Percentiles rank a stretch among this genome's conserved stretches.
Conservation (phyloP, 306 rosid genomes). For the Cucumis sativus region DNA sequence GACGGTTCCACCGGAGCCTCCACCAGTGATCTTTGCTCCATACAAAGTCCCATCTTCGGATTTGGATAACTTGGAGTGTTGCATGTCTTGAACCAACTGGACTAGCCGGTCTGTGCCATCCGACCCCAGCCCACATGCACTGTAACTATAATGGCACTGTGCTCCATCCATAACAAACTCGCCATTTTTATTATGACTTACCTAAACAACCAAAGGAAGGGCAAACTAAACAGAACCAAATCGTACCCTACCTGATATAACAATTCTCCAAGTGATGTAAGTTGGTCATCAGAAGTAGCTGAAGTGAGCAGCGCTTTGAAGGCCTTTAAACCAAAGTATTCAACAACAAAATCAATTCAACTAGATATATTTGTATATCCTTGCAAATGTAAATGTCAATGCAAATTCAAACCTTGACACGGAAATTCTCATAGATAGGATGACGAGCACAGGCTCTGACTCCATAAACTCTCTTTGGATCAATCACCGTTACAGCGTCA, state of each 20-base stretch:
- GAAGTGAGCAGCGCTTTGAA: slow-evolving; percentile 86
- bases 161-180: not conserved
- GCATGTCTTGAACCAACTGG: slow-evolving; percentile 74
- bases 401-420: slow-evolving; percentile 52
- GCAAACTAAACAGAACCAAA: not conserved
- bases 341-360: not conserved
- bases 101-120: slow-evolving; percentile 89
- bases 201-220: too few relatives aligned
- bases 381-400: not conserved
- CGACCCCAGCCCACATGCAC: slow-evolving; percentile 89
- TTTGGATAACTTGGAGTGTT: slow-evolving; percentile 46
- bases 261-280: slow-evolving; percentile 75
- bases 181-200: not conserved
- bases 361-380: not conserved
- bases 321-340: slow-evolving; percentile 24
- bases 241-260: slow-evolving; percentile 64
- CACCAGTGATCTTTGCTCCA: slow-evolving; percentile 94
- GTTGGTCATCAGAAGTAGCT: slow-evolving; percentile 53
- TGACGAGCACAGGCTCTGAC: slow-evolving; percentile 62
- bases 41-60: slow-evolving; percentile 51
- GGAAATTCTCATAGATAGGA: slow-evolving; percentile 83
- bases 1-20: slow-evolving; percentile 96
- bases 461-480: slow-evolving; percentile 47
- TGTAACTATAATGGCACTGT: slow-evolving; percentile 86
- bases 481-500: slow-evolving; percentile 68